phyloP scores from a whole-genome alignment of 2,329 filamentous ascomycete species.

The Xylaria sp. region DNA sequence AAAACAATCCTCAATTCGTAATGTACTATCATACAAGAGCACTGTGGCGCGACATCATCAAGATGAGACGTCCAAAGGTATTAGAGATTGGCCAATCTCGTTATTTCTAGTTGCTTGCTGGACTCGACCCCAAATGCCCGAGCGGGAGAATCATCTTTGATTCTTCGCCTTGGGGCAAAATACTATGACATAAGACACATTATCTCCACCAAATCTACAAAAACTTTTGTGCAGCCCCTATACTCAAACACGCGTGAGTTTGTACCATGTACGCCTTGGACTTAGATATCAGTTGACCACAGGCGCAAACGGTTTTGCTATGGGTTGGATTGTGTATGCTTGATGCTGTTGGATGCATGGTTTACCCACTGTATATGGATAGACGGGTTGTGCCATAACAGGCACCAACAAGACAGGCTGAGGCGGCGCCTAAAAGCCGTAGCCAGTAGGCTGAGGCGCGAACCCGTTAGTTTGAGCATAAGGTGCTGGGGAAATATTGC shows the following conservation, averaged over 20 bases:
- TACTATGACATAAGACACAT: constrained; percentile 39
- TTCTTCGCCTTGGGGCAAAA: constrained; percentile 32
- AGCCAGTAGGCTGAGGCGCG: constrained; percentile 87
- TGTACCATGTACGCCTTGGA: constrained; percentile 15
- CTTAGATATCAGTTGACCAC: constrained; percentile 13
- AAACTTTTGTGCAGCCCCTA: constrained; percentile 40
- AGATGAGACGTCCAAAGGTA: constrained; percentile 34
- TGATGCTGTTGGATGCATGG: constrained; percentile 14
- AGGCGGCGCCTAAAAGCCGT: constrained; percentile 63
- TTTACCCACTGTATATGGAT: constrained; percentile 1
- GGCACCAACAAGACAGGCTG: constrained; percentile 38
- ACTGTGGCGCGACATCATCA: constrained; percentile 35
- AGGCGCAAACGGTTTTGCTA: constrained; percentile 15
- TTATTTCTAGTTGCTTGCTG: constrained; percentile 29
- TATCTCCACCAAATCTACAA: constrained; percentile 43
- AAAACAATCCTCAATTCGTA: constrained; percentile 38
- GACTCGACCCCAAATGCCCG: constrained; percentile 29
- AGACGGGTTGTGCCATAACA: constrained; percentile 24
- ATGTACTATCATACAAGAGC: constrained; percentile 49
- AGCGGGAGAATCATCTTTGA: constrained; percentile 16
- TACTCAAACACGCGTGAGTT: constrained; percentile 27
- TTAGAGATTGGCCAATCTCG: constrained; percentile 31
- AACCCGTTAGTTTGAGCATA: constrained; percentile 89
- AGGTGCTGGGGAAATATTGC: constrained; percentile 71
- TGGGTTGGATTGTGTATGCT: constrained; percentile 6